Base-by-base conservation (phyloP, 2,329 filamentous ascomycete species). In the Chrysosporium queenslandicum region DNA sequence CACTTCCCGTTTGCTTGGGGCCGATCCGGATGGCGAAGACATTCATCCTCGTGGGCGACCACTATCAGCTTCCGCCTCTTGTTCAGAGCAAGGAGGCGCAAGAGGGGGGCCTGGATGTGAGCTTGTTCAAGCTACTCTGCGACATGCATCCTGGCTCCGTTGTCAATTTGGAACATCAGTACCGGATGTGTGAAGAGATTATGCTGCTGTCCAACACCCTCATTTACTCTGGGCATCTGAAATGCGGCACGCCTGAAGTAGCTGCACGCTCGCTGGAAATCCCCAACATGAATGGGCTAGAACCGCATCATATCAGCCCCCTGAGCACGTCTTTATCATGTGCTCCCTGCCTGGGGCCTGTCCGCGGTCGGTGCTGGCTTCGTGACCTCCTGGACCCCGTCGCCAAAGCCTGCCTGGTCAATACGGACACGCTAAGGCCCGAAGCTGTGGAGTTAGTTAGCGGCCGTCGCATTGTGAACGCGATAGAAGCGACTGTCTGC, bases 151-250 rank as follows among this genome's bases (percentile, higher is more conserved):
- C 92, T 0, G 74, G 81, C 43, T 89, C 89, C 0, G 90, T 98
- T 1, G 87, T 94, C 56, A 94, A 86, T 57, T 78, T 98, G 1
- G 89, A 92, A 61, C 89, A 96, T 63, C 92, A 98, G 66, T 98
- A 98, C 65, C 87, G 92, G 56, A 98, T 98, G 92, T 95, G 88
- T 62, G 86, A 92, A 59, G 92, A 98, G 56, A 86, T 98, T 55
- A 97, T 97, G 91, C 78, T 84, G 1, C 77, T 98, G 12, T 94
- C 88, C 57, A 98, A 96, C 67, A 86, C 80, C 1, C 78, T 98
- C 52, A 96, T 98, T 61, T 98, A 98, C 70, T 77, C 83, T n/a
- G 91, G 90, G 3, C 80, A 83, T 32, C 77, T 98, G 34, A 91
- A 92, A 62, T 98, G 92, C 64, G 92, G 92, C 21, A 94, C 83